phyloP scores from a whole-genome alignment of 805 yeast species.

The Wickerhamia fluorescens region DNA sequence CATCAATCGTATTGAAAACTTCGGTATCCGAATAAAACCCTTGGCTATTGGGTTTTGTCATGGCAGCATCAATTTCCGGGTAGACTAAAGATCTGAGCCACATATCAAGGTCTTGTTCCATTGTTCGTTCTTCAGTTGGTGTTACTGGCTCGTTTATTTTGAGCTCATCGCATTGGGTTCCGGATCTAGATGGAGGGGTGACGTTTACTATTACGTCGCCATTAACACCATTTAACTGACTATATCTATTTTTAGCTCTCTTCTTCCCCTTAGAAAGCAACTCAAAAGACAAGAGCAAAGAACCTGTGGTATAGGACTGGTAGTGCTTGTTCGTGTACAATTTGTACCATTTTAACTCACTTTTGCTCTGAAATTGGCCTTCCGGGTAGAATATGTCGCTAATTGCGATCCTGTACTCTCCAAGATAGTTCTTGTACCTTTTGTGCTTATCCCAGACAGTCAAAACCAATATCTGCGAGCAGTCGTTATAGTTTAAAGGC shows the following conservation, averaged over 20 bases:
- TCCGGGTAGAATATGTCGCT: conserved; percentile 19
- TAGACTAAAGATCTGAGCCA: conserved; percentile 25
- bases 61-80: conserved; percentile 11
- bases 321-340: conserved; percentile 33
- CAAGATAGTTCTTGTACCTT: conserved; percentile 31
- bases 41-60: conserved; percentile 26
- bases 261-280: conserved; percentile 15
- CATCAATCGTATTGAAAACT: conserved; percentile 12
- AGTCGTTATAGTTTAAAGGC: conserved; percentile 24
- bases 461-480: conserved; percentile 22
- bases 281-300: conserved; percentile 37
- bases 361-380: conserved; percentile 8
- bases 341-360: conserved; percentile 39
- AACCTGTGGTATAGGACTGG: conserved; percentile 43
- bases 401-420: conserved; percentile 29
- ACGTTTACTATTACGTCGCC: not conserved
- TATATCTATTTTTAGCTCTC: not conserved
- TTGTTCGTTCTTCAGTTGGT: conserved; percentile 6
- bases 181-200: not conserved
- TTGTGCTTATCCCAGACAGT: conserved; percentile 36
- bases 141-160: conserved; percentile 4
- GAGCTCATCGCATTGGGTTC: conserved; percentile 3
- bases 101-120: conserved; percentile 9
- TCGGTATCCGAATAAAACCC: conserved; percentile 30
- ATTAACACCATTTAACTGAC: no score